Percentiles rank a stretch among this genome's conserved stretches.
These are phyloP conservation scores for Ilex asprella DNA, from an alignment of 257 asterid species.

Conservation along the genomic window DNA sequence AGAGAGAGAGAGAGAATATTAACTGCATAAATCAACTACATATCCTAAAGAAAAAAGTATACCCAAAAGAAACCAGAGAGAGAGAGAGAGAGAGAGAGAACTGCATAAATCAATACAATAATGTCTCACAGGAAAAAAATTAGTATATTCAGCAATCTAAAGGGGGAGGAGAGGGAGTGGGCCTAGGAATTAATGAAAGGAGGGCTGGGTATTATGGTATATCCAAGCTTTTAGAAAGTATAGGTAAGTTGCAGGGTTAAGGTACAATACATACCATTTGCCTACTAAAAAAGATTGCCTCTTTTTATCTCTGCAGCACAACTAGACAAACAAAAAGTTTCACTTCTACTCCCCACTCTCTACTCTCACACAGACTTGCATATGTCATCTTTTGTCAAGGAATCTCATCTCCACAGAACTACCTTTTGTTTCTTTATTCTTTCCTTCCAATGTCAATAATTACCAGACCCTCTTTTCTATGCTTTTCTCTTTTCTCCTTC, in stretches of 20 bases:
- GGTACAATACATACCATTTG: constrained; percentile 59
- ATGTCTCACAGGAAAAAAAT: not conserved
- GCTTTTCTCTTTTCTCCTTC: constrained; percentile 40
- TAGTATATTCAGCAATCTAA: constrained; percentile 35
- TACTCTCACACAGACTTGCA: constrained; percentile 20
- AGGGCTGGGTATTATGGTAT: constrained; percentile 31
- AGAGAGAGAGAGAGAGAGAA: not conserved
- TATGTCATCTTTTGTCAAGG: constrained; percentile 50
- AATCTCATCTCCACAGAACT: constrained; percentile 51
- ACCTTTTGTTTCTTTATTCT: constrained; percentile 50
- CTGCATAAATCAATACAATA: not conserved
- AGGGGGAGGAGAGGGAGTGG: constrained; percentile 20
- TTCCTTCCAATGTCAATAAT: constrained; percentile 40
- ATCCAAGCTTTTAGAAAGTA: constrained; percentile 62
- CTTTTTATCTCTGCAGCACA: constrained; percentile 42
- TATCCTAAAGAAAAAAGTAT: too few relatives aligned
- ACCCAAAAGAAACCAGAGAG: too few relatives aligned
- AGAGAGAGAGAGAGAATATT: constrained; percentile 7
- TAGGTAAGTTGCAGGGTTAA: constrained; percentile 38
- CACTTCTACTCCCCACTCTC: constrained; percentile 23
- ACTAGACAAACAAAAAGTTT: constrained; percentile 60
- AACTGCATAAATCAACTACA: not conserved
- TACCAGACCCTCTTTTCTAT: constrained; percentile 48
- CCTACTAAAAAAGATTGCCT: constrained; percentile 31
- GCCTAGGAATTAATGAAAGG: constrained; percentile 36